phyloP scores from a whole-genome alignment of 768 basidiomycete genomes.

The Boletus bicolor region DNA sequence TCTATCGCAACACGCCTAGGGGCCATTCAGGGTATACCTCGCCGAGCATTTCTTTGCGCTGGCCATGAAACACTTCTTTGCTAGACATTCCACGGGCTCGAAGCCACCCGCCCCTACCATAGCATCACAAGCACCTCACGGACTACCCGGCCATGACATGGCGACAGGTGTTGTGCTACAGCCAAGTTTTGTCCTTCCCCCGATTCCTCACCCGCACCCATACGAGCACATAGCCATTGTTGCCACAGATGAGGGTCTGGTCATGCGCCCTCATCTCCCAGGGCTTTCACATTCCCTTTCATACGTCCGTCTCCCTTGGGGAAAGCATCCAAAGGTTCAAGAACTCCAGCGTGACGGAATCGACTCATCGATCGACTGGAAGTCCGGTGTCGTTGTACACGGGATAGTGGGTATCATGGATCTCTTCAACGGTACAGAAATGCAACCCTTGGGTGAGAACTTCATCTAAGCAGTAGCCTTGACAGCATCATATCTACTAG shows the following conservation, averaged over 20 bases:
- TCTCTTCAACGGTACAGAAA: constrained; percentile 59
- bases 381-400: constrained; percentile 56
- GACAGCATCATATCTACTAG: constrained; percentile 72
- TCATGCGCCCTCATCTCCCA: constrained; percentile 56
- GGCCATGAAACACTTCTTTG: constrained; percentile 34
- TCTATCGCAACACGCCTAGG: not conserved
- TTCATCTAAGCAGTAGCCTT: constrained; percentile 13
- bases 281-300: constrained; percentile 27
- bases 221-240: constrained; percentile 65
- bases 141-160: constrained; percentile 3
- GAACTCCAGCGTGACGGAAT: constrained; percentile 40
- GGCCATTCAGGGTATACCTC: not conserved
- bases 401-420: constrained; percentile 75
- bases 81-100: constrained; percentile 17
- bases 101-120: not conserved
- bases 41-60: not conserved
- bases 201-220: constrained; percentile 73
- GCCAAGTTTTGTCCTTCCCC: constrained; percentile 61
- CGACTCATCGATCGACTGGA: constrained; percentile 48
- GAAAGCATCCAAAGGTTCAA: constrained; percentile 51
- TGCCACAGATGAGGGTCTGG: constrained; percentile 57
- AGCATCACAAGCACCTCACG: not conserved
- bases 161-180: constrained; percentile 37
- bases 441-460: not conserved
- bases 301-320: constrained; percentile 58